phyloP scores from a whole-genome alignment of 2,329 filamentous ascomycete genomes.

The Alternaria gaisen region DNA sequence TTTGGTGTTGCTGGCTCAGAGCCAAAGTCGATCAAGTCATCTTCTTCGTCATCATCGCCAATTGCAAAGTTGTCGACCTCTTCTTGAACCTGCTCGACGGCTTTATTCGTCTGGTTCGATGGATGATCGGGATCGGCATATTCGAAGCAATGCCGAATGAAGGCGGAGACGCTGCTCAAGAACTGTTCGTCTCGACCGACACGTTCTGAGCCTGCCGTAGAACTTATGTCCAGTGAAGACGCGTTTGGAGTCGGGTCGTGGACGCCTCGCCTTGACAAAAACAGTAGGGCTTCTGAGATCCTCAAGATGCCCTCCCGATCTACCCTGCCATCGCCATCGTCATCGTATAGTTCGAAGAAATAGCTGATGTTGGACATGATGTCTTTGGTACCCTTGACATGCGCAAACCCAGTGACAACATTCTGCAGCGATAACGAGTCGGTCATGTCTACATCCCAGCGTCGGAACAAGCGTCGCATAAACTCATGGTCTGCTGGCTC shows the following conservation, averaged over 20 bases:
- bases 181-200: conserved; percentile 83
- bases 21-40: conserved; percentile 68
- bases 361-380: conserved; percentile 99
- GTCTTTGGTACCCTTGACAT: conserved; percentile 90
- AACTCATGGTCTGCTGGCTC: conserved; percentile 95
- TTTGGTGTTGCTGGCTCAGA: conserved; percentile 49
- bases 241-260: conserved; percentile 76
- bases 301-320: conserved; percentile 93
- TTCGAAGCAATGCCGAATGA: conserved; percentile 95
- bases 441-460: conserved; percentile 83
- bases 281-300: conserved; percentile 93
- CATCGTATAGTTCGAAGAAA: conserved; percentile 97
- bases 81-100: conserved; percentile 37
- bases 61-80: conserved; percentile 72
- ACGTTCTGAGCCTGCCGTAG: conserved; percentile 48
- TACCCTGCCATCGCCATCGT: conserved; percentile 87
- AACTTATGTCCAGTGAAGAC: conserved; percentile 63
- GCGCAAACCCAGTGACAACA: conserved; percentile 87
- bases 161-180: conserved; percentile 90
- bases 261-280: conserved; percentile 87
- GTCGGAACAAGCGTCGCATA: conserved; percentile 82
- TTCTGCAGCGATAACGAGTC: conserved; percentile 87
- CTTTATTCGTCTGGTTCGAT: conserved; percentile 62
- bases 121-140: conserved; percentile 90
- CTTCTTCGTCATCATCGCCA: conserved; percentile 70